These are phyloP conservation scores for Quercus lobata DNA, from an alignment of 331 rosid species.

Conservation along the genomic window DNA sequence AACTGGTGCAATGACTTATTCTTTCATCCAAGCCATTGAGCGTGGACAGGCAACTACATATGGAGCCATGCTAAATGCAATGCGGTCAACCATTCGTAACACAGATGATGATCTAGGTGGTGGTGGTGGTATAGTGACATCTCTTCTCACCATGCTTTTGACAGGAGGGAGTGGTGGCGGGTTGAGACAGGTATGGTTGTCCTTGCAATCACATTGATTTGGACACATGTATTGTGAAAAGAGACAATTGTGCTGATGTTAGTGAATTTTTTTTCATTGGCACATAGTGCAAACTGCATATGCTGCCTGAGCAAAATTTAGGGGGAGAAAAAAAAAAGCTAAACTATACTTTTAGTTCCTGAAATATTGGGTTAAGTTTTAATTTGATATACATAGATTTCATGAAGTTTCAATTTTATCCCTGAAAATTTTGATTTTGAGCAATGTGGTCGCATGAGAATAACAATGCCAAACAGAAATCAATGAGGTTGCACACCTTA, in stretches of 20 bases:
- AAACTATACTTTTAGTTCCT: background rate
- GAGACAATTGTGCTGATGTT: background rate
- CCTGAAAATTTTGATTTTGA: background rate
- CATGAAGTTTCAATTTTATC: background rate
- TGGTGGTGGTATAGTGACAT: conserved; percentile 37
- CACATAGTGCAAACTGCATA: background rate
- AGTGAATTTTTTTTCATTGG: background rate
- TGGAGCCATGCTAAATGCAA: conserved; percentile 80
- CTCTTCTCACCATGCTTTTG: conserved; percentile 85
- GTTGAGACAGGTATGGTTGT: conserved; percentile 65
- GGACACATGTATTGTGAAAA: background rate
- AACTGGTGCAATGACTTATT: conserved; percentile 95
- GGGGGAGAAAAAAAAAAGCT: background rate
- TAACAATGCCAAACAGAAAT: too few relatives aligned
- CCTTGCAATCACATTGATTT: background rate
- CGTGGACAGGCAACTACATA: conserved; percentile 77
- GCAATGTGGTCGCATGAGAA: background rate
- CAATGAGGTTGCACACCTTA: too few relatives aligned
- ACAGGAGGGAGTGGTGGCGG: conserved; percentile 83
- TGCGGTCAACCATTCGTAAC: conserved; percentile 71
- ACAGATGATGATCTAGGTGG: conserved; percentile 47
- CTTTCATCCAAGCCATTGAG: conserved; percentile 94
- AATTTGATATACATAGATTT: background rate
- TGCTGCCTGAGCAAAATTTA: background rate
- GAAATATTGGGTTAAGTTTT: background rate